Evolutionary conservation across 176 grass and related monocot species (phyloP), one percentile per base, ranked within the genome.

Genomic region (Thalia dealbata): DNA sequence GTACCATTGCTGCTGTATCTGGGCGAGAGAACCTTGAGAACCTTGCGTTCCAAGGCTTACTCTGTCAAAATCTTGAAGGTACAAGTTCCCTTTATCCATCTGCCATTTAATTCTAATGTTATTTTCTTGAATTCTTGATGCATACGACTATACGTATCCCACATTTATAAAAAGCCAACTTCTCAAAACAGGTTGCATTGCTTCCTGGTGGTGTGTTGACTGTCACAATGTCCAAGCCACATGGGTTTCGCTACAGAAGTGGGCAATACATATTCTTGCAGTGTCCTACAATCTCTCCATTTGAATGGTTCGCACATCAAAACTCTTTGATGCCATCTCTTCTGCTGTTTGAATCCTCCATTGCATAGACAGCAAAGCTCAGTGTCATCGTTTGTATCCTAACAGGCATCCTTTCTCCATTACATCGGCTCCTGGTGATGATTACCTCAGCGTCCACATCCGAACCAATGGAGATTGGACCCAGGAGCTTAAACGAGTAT

Each of bases 261-360:
- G 95, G 95, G 52, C 95, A 99, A 71, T 99, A 99, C 77, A 91
- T 93, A 60, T 99, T 99, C 66, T 88, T 99, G 84, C 95, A 99
- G 77, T 99, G 95, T 62, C 95, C 90, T 23, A 83, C 41, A 0
- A 88, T 99, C 76, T 99, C 95, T 75, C 81, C 95, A 66, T 99
- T 99, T 73, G 95, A 99, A 91, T 99, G 95, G 95, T 99, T 65
- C 45, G 61, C 32, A 48, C 80, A 8, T 23, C 13, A 54, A 13
- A 24, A 65, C 25, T n/a, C 64, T 73, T 73, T 54, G 61, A 15
- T 54, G 52, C 38, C 29, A 18, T 44, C 74, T 50, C 50, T 23
- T 76, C 1, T 50, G 43, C 46, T 77, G 24, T 15, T 81, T 15
- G 66, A 50, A 1, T 50, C 27, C 38, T 50, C 27, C 38, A 71